Evolutionary conservation across 2,329 filamentous ascomycete species (phyloP).

Genomic region (Cytospora piceicola): DNA sequence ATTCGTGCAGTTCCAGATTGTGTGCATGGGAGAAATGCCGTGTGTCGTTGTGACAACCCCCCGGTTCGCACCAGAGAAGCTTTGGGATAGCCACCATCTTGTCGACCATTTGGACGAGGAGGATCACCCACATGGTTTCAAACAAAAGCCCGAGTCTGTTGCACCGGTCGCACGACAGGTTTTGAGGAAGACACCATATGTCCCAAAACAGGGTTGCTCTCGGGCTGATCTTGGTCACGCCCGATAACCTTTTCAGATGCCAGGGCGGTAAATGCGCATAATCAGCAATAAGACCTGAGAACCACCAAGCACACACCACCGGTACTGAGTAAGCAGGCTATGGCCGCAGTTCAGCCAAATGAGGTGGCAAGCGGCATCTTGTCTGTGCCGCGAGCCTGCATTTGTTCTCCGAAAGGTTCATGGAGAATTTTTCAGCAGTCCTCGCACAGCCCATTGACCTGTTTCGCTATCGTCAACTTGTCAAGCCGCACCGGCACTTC

Average conservation of each 20-base stretch:
- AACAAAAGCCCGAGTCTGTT: constrained; percentile 11
- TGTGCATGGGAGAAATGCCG: constrained; percentile 23
- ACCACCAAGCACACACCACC: not conserved
- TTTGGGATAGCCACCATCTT: not conserved
- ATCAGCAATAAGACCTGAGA: not conserved
- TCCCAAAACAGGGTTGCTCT: constrained; percentile 6
- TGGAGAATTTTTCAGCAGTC: not conserved
- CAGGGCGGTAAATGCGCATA: not conserved
- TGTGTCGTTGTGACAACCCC: constrained; percentile 19
- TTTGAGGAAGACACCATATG: not conserved
- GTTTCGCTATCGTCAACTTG: constrained; percentile 9
- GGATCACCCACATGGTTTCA: not conserved
- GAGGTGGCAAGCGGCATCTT: constrained; percentile 17
- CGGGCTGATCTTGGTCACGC: not conserved
- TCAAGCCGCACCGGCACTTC: constrained; percentile 22
- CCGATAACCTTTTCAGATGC: not conserved
- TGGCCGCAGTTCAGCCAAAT: constrained; percentile 14
- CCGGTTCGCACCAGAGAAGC: not conserved
- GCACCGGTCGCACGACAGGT: constrained; percentile 8
- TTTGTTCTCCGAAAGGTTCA: constrained; percentile 1
- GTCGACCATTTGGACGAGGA: not conserved
- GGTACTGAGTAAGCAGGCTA: constrained; percentile 14
- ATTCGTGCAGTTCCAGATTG: constrained; percentile 20
- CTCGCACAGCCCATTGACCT: constrained; percentile 2
- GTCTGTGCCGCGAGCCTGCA: constrained; percentile 25